phyloP scores from a whole-genome alignment of 73 alveolate species.

The Chromera velia region DNA sequence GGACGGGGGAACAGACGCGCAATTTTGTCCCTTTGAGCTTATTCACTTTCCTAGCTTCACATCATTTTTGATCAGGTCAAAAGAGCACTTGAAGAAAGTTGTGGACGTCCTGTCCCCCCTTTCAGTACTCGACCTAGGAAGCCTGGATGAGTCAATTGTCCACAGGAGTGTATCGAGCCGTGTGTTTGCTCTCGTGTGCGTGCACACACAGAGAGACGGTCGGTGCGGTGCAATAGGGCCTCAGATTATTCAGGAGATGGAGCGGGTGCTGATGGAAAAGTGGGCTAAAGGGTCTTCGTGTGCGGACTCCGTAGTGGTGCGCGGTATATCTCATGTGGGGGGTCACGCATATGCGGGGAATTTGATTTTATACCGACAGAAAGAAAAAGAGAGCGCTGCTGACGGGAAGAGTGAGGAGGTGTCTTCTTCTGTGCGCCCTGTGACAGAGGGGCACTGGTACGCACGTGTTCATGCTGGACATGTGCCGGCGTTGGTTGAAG shows the following conservation, averaged over 20 bases:
- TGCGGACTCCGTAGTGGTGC: constrained; percentile 5
- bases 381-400: too few species aligned
- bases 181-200: constrained; percentile 4
- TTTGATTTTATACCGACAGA: constrained; percentile 6
- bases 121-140: too few species aligned
- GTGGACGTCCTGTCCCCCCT: too few species aligned
- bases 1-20: too few species aligned
- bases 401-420: too few species aligned
- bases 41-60: too few species aligned
- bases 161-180: too few species aligned
- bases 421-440: too few species aligned
- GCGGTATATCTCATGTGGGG: constrained; percentile 25
- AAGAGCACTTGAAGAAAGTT: too few species aligned
- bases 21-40: too few species aligned
- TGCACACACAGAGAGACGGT: constrained; percentile 16
- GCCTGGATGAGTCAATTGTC: too few species aligned
- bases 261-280: not conserved
- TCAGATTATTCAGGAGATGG: not conserved
- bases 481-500: not conserved
- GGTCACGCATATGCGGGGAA: constrained; percentile 39
- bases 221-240: constrained; percentile 29
- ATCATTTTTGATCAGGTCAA: too few species aligned
- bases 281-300: not conserved
- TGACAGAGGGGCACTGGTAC: constrained; percentile 13
- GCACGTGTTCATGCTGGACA: not conserved